phyloP scores from a whole-genome alignment of 2,329 filamentous ascomycete species.

The Aspergillus pseudoglaucus region DNA sequence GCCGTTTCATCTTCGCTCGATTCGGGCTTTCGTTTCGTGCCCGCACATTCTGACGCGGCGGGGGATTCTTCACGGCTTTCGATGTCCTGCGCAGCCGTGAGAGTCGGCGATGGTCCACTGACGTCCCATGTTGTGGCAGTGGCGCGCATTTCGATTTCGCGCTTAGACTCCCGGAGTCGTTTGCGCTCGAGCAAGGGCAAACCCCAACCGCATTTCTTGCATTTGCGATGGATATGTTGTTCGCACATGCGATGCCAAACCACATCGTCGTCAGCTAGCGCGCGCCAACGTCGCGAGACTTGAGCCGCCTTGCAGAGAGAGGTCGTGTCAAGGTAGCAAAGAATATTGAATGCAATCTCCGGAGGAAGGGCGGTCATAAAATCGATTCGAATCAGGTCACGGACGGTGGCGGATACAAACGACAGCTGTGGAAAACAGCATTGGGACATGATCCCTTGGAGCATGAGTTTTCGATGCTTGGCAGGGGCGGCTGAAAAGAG shows the following conservation, averaged over 20 bases:
- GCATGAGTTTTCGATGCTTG: conserved; percentile 91
- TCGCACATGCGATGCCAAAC: conserved; percentile 99
- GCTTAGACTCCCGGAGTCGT: conserved; percentile 76
- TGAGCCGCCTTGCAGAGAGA: conserved; percentile 94
- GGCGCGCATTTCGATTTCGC: conserved; percentile 68
- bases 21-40: conserved; percentile 24
- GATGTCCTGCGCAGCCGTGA: conserved; percentile 2
- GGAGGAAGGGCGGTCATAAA: conserved; percentile 82
- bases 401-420: conserved; percentile 80
- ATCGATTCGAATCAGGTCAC: conserved; percentile 95
- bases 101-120: conserved; percentile 46
- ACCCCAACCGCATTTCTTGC: conserved; percentile 93
- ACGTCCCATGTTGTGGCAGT: conserved; percentile 54
- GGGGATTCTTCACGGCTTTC: not conserved
- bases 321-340: conserved; percentile 86
- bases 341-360: conserved; percentile 87
- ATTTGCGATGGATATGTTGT: conserved; percentile 90
- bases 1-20: conserved; percentile 20
- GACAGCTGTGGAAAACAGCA: conserved; percentile 98
- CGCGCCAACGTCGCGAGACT: conserved; percentile 82
- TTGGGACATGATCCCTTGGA: conserved; percentile 91
- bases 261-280: conserved; percentile 89
- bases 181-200: conserved; percentile 84
- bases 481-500: conserved; percentile 91
- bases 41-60: conserved; percentile 1